Conservation (phyloP, 1,284 basidiomycete species). For the Leccinum griseonigrum region DNA sequence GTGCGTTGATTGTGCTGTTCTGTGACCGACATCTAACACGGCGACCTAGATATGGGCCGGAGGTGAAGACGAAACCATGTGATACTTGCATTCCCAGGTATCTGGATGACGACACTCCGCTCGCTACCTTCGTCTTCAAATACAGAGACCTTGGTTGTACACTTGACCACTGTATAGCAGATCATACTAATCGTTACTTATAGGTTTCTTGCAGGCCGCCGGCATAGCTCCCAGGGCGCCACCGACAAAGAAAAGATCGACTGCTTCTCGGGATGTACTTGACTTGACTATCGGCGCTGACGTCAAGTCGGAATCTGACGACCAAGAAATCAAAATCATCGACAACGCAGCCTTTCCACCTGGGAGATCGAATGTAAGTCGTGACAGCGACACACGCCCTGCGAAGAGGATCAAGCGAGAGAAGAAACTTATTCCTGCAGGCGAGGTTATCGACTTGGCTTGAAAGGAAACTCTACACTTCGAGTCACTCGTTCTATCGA, state of each 20-base stretch:
- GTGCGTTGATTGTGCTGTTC: conserved; percentile 21
- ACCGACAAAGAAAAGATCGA: background rate
- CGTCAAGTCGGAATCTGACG: conserved; percentile 10
- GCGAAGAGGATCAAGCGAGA: conserved; percentile 30
- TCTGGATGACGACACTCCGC: conserved; percentile 19
- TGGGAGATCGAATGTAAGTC: conserved; percentile 7
- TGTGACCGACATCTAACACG: background rate
- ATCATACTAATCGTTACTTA: background rate
- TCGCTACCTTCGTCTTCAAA: conserved; percentile 29
- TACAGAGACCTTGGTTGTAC: conserved; percentile 30
- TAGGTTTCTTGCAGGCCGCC: conserved; percentile 31
- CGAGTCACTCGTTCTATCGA: background rate
- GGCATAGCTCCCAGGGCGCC: conserved; percentile 24
- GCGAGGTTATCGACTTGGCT: conserved; percentile 32
- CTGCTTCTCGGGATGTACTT: conserved; percentile 17
- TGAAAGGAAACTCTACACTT: conserved; percentile 10
- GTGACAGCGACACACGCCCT: conserved; percentile 5
- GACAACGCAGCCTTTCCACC: background rate
- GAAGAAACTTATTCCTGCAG: conserved; percentile 4
- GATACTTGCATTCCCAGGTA: background rate
- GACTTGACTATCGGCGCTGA: conserved; percentile 19
- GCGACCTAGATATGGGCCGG: conserved; percentile 22
- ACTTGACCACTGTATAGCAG: background rate
- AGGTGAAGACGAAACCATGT: conserved; percentile 2
- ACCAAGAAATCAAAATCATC: conserved; percentile 8